These are phyloP conservation scores for Citropsis articulata DNA, from an alignment of 345 rosid species.

Conservation along the genomic window DNA sequence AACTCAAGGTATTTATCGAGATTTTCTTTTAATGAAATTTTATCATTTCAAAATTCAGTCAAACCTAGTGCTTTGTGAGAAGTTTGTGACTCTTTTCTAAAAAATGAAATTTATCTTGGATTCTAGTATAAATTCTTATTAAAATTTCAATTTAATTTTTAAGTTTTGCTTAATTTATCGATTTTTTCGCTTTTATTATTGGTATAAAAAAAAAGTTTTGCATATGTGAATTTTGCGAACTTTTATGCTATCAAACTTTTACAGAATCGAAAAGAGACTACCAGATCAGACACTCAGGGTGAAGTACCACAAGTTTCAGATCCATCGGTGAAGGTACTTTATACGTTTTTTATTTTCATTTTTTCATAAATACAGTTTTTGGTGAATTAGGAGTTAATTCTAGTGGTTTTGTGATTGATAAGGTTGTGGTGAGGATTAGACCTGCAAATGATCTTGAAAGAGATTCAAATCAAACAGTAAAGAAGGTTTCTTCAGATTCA, in stretches of 20 bases:
- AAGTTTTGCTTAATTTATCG: neutral
- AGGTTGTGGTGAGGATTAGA: slow-evolving; percentile 88
- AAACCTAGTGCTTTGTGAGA: neutral
- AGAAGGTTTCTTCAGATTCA: slow-evolving; percentile 58
- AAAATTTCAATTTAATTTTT: neutral
- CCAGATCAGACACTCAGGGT: slow-evolving; percentile 24
- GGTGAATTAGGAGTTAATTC: neutral
- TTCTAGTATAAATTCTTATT: neutral
- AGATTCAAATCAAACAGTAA: slow-evolving; percentile 40
- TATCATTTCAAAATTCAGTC: neutral
- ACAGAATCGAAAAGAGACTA: slow-evolving; percentile 29
- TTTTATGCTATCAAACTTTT: neutral
- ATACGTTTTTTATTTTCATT: neutral
- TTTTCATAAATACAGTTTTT: neutral
- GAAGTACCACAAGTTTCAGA: slow-evolving; percentile 36
- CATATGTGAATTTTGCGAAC: neutral
- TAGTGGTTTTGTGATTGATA: neutral
- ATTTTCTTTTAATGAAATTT: neutral
- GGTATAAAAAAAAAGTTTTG: neutral
- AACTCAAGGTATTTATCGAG: slow-evolving; percentile 23
- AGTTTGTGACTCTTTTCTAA: no score
- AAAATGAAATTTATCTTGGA: neutral
- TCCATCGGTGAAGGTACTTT: slow-evolving; percentile 72
- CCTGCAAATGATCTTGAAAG: slow-evolving; percentile 41
- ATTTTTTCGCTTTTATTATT: neutral